Evolutionary conservation across 1,139 yeast genomes (phyloP), one percentile per base, ranked within the genome.

Genomic region (Saccharomyces hybrid): DNA sequence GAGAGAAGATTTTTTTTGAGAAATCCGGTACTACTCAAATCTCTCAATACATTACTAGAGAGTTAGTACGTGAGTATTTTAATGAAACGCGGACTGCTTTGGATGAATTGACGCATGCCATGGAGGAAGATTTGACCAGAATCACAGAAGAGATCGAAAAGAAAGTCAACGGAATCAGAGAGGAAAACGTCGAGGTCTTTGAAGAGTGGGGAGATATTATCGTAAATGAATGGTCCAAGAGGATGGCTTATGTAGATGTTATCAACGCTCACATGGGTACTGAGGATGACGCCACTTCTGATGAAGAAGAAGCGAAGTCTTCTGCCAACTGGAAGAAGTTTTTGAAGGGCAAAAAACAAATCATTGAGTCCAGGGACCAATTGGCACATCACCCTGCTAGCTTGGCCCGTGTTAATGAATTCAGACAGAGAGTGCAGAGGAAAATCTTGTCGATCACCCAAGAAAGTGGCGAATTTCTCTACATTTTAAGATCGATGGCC

Each of bases 401-500:
- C 25, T 38, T 38, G 8, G 8, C 44, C 44, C 41, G 49, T 20
- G 50, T 50, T 38, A 46, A 8, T 8, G 44, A 16, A 5, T 38
- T 38, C 3, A 38, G 44, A 8, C 44, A 38, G 11, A 38, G 11
- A 38, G 44, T 38, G 25, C 44, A 38, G 11, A 38, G 13, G 25
- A 38, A 38, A 6, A 38, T 38, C 5, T 16, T 38, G 11, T 38
- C 44, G 44, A 9, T 38, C 25, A 38, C 44, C 25, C 44, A 38
- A 38, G 96, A 90, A 66, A 81, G 85, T 55, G 86, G 84, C 31
- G 85, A 84, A 58, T 85, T 83, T 66, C 73, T 88, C 61, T 82
- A 83, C 56, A 79, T 88, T 52, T 75, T 85, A 56, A 78, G 96
- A 64, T 91, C 95, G 13, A 81, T 84, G 67, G 95, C 96, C 20